Conservation (phyloP, 176 grass and related monocot genomes). For the Stipa capillata region DNA sequence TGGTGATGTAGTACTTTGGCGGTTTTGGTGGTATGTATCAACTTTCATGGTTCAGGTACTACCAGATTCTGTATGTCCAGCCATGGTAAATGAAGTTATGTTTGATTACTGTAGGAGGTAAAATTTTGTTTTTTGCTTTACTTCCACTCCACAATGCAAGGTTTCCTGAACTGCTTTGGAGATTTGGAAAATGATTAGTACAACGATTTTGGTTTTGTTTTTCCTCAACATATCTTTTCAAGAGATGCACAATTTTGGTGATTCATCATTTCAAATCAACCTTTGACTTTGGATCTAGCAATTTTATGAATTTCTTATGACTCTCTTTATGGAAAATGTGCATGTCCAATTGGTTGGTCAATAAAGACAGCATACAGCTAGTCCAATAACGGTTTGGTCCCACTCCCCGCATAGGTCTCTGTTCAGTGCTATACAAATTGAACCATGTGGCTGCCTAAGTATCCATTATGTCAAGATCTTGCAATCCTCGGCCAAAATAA, state of each 20-base stretch:
- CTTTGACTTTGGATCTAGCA: not conserved
- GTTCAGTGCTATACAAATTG: not conserved
- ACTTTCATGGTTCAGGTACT: not conserved
- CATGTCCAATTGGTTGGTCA: not conserved
- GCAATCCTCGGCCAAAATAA: not conserved
- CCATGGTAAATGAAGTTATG: not conserved
- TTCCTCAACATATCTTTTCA: not conserved
- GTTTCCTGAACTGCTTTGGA: not conserved
- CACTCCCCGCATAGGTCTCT: not conserved
- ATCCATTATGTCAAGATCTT: not conserved
- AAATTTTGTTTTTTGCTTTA: not conserved
- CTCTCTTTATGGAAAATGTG: not conserved
- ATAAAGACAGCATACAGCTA: not conserved
- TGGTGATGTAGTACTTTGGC: not conserved
- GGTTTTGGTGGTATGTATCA: slow-evolving; percentile 5
- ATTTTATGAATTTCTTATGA: not conserved
- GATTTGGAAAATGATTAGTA: not conserved
- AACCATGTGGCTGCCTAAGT: not conserved
- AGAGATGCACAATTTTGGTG: not conserved
- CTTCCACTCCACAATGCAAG: not conserved
- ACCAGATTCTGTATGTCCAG: not conserved
- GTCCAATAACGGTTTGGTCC: not conserved
- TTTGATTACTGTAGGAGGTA: not conserved
- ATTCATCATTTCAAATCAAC: not conserved
- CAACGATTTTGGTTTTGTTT: not conserved